Conservation (phyloP, 176 grass and related monocot genomes). For the Poa annua region DNA sequence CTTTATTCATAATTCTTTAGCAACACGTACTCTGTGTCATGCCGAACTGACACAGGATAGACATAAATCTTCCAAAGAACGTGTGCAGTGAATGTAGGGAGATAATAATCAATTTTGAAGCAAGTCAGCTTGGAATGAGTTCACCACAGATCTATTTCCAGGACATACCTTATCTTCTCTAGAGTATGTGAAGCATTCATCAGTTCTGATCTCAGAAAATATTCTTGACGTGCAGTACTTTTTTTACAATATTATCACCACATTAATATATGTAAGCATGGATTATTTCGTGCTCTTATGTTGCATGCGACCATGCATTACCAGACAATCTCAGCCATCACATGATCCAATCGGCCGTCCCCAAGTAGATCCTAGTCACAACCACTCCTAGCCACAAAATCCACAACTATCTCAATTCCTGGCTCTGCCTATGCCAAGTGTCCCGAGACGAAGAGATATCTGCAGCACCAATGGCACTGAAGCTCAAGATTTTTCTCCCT, state of each 20-base stretch:
- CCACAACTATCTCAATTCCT: not conserved
- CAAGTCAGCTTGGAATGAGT: not conserved
- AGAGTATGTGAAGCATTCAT: not conserved
- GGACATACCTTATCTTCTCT: not conserved
- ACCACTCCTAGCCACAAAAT: not conserved
- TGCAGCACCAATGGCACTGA: not conserved
- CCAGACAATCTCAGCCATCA: not conserved
- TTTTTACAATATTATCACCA: not conserved
- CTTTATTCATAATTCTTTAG: not conserved
- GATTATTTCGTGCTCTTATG: not conserved
- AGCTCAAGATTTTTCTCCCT: conserved; percentile 7
- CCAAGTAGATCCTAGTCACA: not conserved
- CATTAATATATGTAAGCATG: not conserved
- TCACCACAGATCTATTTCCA: not conserved
- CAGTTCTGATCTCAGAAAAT: not conserved
- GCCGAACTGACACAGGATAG: not conserved
- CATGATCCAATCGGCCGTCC: not conserved
- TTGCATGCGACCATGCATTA: not conserved
- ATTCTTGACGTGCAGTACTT: not conserved
- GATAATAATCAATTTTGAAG: not conserved
- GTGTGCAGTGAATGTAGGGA: not conserved
- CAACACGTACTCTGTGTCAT: too few relatives aligned
- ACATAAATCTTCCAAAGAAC: not conserved
- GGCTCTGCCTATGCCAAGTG: not conserved
- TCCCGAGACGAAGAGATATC: not conserved